Evolutionary conservation across 352 stramenopile species (phyloP).

Genomic region (Phytophthora vignae): DNA sequence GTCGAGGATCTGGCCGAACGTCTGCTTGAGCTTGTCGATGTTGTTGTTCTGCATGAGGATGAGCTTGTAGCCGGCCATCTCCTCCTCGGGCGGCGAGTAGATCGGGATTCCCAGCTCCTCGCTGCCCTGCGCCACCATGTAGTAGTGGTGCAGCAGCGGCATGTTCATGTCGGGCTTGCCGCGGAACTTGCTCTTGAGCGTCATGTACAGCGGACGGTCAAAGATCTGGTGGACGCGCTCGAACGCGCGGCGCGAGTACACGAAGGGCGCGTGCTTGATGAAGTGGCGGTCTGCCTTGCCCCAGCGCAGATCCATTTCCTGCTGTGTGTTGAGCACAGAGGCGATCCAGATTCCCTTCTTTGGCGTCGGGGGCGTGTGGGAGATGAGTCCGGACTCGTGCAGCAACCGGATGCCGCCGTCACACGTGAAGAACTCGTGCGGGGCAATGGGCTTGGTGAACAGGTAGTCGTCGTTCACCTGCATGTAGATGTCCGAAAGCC

Average conservation of each 20-base stretch:
- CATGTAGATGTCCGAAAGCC: conserved; percentile 89
- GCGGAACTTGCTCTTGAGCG: conserved; percentile 88
- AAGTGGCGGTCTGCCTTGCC: conserved; percentile 82
- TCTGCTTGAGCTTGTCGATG: conserved; percentile 71
- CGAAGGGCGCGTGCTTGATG: conserved; percentile 90
- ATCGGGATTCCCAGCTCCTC: conserved; percentile 84
- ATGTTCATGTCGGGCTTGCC: conserved; percentile 91
- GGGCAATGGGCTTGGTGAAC: conserved; percentile 82
- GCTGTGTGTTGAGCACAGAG: conserved; percentile 89
- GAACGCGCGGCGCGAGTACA: conserved; percentile 88
- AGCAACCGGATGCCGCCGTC: conserved; percentile 86
- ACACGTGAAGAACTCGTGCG: conserved; percentile 89
- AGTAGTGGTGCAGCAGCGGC: conserved; percentile 87
- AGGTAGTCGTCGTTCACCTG: conserved; percentile 92
- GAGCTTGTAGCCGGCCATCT: conserved; percentile 89
- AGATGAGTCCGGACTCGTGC: conserved; percentile 81
- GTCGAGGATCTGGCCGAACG: conserved; percentile 72
- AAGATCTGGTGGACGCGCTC: conserved; percentile 90
- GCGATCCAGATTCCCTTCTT: conserved; percentile 92
- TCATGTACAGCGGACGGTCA: conserved; percentile 82
- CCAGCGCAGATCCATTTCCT: conserved; percentile 89
- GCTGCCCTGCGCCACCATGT: conserved; percentile 86
- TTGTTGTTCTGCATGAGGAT: conserved; percentile 89
- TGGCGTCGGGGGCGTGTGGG: conserved; percentile 68
- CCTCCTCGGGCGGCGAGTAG: conserved; percentile 68